Conservation (phyloP, 2,329 filamentous ascomycete species). For the Botrytis fabae region DNA sequence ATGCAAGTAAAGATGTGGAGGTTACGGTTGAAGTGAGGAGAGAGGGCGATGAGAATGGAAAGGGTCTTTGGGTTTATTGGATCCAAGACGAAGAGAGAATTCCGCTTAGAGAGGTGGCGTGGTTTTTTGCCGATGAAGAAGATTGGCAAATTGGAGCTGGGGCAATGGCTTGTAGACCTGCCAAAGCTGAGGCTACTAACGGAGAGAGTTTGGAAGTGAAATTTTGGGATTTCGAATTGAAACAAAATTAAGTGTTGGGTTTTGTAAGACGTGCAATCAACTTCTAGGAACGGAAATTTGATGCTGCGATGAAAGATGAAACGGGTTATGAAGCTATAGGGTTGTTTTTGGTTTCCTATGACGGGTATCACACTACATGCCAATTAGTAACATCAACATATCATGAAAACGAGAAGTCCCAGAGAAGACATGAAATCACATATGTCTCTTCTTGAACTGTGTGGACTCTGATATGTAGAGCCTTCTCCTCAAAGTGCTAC, state of each 20-base stretch:
- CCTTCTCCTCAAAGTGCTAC: background rate
- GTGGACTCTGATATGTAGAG: background rate
- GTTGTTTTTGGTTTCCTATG: background rate
- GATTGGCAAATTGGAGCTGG: slow-evolving; percentile 2
- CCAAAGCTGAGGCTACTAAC: background rate
- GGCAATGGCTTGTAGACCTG: slow-evolving; percentile 18
- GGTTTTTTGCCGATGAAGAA: slow-evolving; percentile 20
- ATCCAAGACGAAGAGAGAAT: background rate
- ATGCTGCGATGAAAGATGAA: background rate
- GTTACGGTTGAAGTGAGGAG: slow-evolving; percentile 16
- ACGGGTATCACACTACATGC: background rate
- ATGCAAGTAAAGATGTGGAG: background rate
- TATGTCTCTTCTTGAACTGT: accelerated
- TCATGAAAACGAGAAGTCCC: background rate
- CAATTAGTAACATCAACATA: background rate
- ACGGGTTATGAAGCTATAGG: too few relatives aligned
- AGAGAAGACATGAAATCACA: background rate
- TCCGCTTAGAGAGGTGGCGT: slow-evolving; percentile 18
- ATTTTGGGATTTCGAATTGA: slow-evolving; percentile 16
- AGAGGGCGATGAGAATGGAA: slow-evolving; percentile 12
- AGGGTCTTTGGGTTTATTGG: slow-evolving; percentile 21
- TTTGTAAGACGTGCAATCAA: background rate
- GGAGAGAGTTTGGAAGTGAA: slow-evolving; percentile 8
- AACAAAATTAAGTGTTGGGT: background rate
- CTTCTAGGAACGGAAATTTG: accelerated